A percentile compares a stretch with the other conserved stretches of the same genome.
Evolutionary conservation across 352 stramenopile genomes (phyloP).

Genomic region (Globisporangium echinulatum): DNA sequence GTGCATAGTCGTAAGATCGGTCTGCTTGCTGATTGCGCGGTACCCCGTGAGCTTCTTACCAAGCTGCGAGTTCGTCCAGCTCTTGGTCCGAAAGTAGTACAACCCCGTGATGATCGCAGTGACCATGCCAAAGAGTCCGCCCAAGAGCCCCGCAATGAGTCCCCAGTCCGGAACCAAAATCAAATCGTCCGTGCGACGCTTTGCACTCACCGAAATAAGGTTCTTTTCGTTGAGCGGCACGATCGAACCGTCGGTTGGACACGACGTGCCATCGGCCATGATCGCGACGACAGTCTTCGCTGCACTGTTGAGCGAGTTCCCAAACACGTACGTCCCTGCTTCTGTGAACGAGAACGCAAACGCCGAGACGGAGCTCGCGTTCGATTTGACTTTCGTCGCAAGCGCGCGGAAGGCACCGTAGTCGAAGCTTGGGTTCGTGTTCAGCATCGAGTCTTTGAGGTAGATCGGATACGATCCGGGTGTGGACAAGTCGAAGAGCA

Average conservation of each 20-base stretch:
- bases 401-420: slow-evolving; percentile 83
- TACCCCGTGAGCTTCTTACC: slow-evolving; percentile 33
- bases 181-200: slow-evolving; percentile 65
- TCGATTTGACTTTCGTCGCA: slow-evolving; percentile 50
- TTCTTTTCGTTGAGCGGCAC: slow-evolving; percentile 83
- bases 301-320: slow-evolving; percentile 61
- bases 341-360: slow-evolving; percentile 88
- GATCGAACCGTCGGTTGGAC: slow-evolving; percentile 75
- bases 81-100: slow-evolving; percentile 83
- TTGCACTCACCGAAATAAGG: slow-evolving; percentile 77
- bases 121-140: slow-evolving; percentile 71
- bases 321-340: slow-evolving; percentile 87
- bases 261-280: slow-evolving; percentile 66
- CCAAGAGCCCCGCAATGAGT: slow-evolving; percentile 71
- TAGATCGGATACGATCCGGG: slow-evolving; percentile 87
- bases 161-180: slow-evolving; percentile 88
- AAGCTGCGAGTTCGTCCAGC: slow-evolving; percentile 46
- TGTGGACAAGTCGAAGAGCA: slow-evolving; percentile 87
- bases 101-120: slow-evolving; percentile 63
- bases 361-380: slow-evolving; percentile 44
- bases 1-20: slow-evolving; percentile 54
- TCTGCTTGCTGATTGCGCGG: slow-evolving; percentile 41
- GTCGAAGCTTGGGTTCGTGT: slow-evolving; percentile 91
- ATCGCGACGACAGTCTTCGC: slow-evolving; percentile 80
- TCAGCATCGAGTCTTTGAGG: slow-evolving; percentile 93